Percentiles rank a stretch among this genome's conserved stretches.
phyloP scores from a whole-genome alignment of 139 green algal species.

The Micractinium sp. region DNA sequence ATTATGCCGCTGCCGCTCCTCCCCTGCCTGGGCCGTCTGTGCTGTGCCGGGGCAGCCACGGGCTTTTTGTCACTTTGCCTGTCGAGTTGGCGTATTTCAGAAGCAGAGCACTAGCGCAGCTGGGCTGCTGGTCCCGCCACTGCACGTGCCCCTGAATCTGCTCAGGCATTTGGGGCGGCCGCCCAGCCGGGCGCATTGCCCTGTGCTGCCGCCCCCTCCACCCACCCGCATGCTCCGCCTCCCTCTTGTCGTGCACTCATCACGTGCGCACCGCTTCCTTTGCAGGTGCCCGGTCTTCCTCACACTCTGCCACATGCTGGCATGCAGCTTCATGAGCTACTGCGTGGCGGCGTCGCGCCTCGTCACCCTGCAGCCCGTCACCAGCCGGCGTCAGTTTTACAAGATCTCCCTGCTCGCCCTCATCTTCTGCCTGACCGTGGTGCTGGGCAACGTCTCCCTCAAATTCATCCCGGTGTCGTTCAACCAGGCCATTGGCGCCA shows the following conservation, averaged over 20 bases:
- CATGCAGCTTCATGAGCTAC: slow-evolving; percentile 75
- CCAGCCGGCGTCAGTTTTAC: slow-evolving; percentile 68
- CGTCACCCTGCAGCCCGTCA: slow-evolving; percentile 72
- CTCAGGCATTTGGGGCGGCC: too few species aligned
- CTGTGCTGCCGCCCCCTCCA: background rate
- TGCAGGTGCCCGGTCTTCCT: slow-evolving; percentile 85
- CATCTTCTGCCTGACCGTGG: slow-evolving; percentile 91
- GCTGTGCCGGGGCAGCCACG: too few species aligned
- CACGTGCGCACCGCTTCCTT: background rate
- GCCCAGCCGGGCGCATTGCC: too few species aligned
- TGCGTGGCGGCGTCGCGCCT: slow-evolving; percentile 51
- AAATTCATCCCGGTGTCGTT: slow-evolving; percentile 92
- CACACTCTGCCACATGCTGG: slow-evolving; percentile 94
- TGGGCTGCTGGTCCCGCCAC: too few species aligned
- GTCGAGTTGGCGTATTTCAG: too few species aligned
- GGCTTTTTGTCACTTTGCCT: too few species aligned
- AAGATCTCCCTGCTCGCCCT: slow-evolving; percentile 82
- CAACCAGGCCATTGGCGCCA: slow-evolving; percentile 94
- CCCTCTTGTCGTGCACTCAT: background rate
- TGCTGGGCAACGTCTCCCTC: slow-evolving; percentile 91
- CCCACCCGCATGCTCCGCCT: background rate
- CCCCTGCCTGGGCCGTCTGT: too few species aligned
- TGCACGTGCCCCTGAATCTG: too few species aligned
- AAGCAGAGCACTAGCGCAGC: too few species aligned
- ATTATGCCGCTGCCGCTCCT: too few species aligned